Conservation (phyloP, 495 filamentous ascomycete species). For the Staphylotrichum tortipilum region DNA sequence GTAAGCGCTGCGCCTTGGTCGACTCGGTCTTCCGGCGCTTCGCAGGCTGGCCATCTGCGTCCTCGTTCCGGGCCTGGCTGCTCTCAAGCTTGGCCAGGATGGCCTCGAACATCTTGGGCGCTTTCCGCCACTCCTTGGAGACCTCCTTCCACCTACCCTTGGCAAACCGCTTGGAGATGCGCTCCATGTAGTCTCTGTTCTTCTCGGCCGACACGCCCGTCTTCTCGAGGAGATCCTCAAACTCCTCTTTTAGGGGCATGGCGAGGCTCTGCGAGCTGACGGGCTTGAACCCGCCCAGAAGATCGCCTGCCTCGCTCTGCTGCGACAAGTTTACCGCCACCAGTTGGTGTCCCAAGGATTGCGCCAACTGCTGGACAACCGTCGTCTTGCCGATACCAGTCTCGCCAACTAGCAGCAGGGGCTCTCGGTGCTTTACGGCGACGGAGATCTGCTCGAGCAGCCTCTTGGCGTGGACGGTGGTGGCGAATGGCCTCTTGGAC, state of each 20-base stretch:
- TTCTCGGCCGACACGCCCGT: constrained; percentile 74
- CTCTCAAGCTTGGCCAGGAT: constrained; percentile 48
- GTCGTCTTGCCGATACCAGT: constrained; percentile 98
- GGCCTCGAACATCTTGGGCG: constrained; percentile 70
- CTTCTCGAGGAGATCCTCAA: constrained; percentile 76
- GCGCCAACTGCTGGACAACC: constrained; percentile 84
- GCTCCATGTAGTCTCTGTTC: constrained; percentile 77
- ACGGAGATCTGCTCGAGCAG: constrained; percentile 78
- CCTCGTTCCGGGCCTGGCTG: constrained; percentile 21
- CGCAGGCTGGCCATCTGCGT: constrained; percentile 51
- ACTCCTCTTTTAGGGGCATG: constrained; percentile 84
- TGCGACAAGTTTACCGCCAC: constrained; percentile 92
- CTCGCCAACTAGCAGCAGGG: constrained; percentile 88
- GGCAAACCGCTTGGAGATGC: constrained; percentile 66
- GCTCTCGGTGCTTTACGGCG: constrained; percentile 74
- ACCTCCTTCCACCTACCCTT: constrained; percentile 77
- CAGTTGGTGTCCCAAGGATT: constrained; percentile 69
- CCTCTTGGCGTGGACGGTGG: constrained; percentile 59
- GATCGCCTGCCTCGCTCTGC: constrained; percentile 88
- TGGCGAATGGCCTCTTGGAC: constrained; percentile 55
- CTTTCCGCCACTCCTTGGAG: constrained; percentile 80
- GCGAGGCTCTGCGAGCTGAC: constrained; percentile 81
- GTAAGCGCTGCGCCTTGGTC: constrained; percentile 45
- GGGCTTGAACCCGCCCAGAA: constrained; percentile 93
- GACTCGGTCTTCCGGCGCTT: constrained; percentile 81